Base-by-base conservation (phyloP, 108 stramenopile genomes). In the Nitzschia sp. region DNA sequence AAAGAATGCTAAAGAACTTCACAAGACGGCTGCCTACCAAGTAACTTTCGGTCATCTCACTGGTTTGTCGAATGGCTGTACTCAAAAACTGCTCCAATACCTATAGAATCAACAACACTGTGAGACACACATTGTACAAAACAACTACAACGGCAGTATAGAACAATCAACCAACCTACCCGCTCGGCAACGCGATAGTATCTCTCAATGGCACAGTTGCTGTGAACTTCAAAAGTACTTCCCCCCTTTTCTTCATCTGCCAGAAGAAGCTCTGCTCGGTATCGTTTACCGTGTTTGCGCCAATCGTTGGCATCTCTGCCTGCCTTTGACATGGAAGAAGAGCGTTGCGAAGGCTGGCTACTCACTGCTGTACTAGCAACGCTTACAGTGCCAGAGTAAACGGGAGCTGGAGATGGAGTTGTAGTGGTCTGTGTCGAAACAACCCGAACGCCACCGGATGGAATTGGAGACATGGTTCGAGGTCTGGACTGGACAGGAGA, bases 81-180 rank as follows among this genome's bases (percentile, higher is more conserved):
- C 61, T 51, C n/a, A 83, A 38, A 53, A 78, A 83, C 38, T 83
- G 73, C 46, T 78, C 73, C 55, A 83, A 41, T 24, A 83, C 82
- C 81, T 77, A 9, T 48, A 3, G 3, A 59, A 5, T 0, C 10
- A 20, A 15, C 25, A 42, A 34, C 29, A 34, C 1, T 0, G 29
- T 34, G 5, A 34, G 29, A 3, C 29, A 34, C 29, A 34, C 29
- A 58, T 11, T 3, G 8, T 41, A 8, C 39, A 51, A 66, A 48
- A 63, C 15, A 21, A 63, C 9, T 46, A 48, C 8, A 48, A 8
- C 10, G 15, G 53, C 17, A 14, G 17, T 8, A 10, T 29, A 68
- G n/a, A 57, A 54, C 8, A 57, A 68, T 26, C 55, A 26, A 34
- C 7, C 29, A 40, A 72, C 78, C 5, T 66, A 73, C 78, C 55